A percentile compares a stretch with the other conserved stretches of the same genome.
phyloP scores from a whole-genome alignment of 2,329 filamentous ascomycete genomes.

The Cadophora luteo-olivacea region DNA sequence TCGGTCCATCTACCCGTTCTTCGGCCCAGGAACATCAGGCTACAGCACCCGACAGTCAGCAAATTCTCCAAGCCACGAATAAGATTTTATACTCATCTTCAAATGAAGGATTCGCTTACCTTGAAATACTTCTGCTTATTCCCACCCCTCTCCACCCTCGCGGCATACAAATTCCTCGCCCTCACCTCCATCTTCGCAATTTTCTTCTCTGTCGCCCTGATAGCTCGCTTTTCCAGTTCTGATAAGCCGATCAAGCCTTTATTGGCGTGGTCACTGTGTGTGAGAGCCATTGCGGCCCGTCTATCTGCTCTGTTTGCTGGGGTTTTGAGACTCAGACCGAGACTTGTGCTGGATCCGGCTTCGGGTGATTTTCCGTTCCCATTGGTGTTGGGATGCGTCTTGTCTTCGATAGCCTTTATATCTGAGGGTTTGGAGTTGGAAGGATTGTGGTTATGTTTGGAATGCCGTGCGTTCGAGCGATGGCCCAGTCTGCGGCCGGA shows the following conservation, averaged over 20 bases:
- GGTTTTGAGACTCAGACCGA: not conserved
- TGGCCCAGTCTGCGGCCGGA: slow-evolving; percentile 7
- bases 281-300: not conserved
- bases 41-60: not conserved
- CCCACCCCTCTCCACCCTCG: slow-evolving; percentile 5
- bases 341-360: too few species aligned
- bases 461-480: not conserved
- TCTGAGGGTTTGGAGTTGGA: not conserved
- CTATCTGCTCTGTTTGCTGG: not conserved
- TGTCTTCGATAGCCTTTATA: not conserved
- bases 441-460: not conserved
- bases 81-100: too few species aligned
- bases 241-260: not conserved
- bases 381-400: too few species aligned
- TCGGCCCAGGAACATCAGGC: slow-evolving; percentile 15
- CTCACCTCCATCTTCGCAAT: slow-evolving; percentile 16
- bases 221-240: not conserved
- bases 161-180: slow-evolving; percentile 10
- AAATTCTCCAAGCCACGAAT: too few species aligned
- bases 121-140: slow-evolving; percentile 19
- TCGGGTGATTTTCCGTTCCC: too few species aligned
- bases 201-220: slow-evolving; percentile 8
- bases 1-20: not conserved
- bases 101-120: too few species aligned
- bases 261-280: slow-evolving; percentile 4